Evolutionary conservation across 805 yeast species (phyloP).

Genomic region (Lachancea dasiensis): DNA sequence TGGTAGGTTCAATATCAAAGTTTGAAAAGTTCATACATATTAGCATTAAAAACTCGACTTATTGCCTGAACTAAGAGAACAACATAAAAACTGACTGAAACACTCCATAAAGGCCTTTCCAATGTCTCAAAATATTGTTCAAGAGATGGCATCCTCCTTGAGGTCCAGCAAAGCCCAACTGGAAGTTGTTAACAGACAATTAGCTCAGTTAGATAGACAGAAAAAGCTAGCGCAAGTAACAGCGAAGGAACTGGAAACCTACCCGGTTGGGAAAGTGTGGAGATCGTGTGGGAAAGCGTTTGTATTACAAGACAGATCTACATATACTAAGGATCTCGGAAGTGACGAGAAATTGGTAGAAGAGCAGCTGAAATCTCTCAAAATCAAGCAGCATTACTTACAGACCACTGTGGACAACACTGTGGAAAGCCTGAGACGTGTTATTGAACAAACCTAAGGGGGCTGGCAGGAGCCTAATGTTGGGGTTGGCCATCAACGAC

Average conservation of each 20-base stretch:
- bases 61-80: background rate
- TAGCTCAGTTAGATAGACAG: constrained; percentile 28
- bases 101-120: background rate
- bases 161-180: constrained; percentile 28
- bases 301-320: constrained; percentile 35
- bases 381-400: constrained; percentile 65
- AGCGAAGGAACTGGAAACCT: constrained; percentile 45
- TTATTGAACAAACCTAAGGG: constrained; percentile 7
- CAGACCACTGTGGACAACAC: constrained; percentile 75
- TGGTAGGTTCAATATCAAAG: too few relatives aligned
- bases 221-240: constrained; percentile 51
- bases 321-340: constrained; percentile 44
- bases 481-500: background rate
- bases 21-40: too few relatives aligned
- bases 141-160: constrained; percentile 25
- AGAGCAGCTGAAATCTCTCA: constrained; percentile 55
- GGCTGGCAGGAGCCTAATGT: background rate
- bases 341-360: constrained; percentile 47
- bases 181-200: constrained; percentile 27
- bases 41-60: background rate
- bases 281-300: constrained; percentile 80
- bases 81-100: too few relatives aligned
- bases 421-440: constrained; percentile 46
- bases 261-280: constrained; percentile 58
- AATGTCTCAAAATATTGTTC: constrained; percentile 9